phyloP scores from a whole-genome alignment of 495 filamentous ascomycete genomes.

The Penicillium pancosmium region DNA sequence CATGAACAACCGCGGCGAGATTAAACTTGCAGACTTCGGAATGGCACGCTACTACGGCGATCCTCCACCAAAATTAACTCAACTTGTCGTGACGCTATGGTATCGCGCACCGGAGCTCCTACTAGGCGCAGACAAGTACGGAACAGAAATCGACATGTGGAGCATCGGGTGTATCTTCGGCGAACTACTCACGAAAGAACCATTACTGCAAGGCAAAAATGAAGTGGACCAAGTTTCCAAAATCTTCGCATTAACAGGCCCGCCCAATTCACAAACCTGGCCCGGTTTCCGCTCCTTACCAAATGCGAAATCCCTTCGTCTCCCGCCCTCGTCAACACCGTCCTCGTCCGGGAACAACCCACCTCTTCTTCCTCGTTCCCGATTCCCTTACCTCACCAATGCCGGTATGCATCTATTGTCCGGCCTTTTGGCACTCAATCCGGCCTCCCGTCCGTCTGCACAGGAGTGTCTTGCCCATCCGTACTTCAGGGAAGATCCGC shows the following conservation, averaged over 20 bases:
- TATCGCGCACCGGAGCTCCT: conserved; percentile 92
- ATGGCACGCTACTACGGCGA: conserved; percentile 92
- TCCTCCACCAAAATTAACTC: conserved; percentile 80
- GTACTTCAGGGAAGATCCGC: conserved; percentile 89
- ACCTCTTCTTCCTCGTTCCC: conserved; percentile 57
- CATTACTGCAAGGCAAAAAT: conserved; percentile 87
- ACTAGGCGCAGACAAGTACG: conserved; percentile 79
- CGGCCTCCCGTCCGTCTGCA: conserved; percentile 68
- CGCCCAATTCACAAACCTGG: conserved; percentile 87
- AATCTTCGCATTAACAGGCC: conserved; percentile 89
- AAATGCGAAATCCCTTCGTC: conserved; percentile 81
- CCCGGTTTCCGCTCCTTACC: conserved; percentile 85
- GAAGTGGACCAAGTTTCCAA: conserved; percentile 84
- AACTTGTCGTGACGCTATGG: conserved; percentile 96
- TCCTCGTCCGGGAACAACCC: conserved; percentile 24
- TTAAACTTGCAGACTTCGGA: conserved; percentile 97
- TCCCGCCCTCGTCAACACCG: conserved; percentile 55
- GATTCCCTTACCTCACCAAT: conserved; percentile 79
- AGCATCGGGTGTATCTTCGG: conserved; percentile 96
- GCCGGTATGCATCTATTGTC: conserved; percentile 72
- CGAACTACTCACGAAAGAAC: conserved; percentile 82
- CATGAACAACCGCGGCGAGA: conserved; percentile 90
- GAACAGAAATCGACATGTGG: conserved; percentile 86
- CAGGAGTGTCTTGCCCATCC: conserved; percentile 71
- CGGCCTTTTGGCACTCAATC: conserved; percentile 74